Conservation (phyloP, 2,329 filamentous ascomycete genomes). For the Delphinella strobiligena region DNA sequence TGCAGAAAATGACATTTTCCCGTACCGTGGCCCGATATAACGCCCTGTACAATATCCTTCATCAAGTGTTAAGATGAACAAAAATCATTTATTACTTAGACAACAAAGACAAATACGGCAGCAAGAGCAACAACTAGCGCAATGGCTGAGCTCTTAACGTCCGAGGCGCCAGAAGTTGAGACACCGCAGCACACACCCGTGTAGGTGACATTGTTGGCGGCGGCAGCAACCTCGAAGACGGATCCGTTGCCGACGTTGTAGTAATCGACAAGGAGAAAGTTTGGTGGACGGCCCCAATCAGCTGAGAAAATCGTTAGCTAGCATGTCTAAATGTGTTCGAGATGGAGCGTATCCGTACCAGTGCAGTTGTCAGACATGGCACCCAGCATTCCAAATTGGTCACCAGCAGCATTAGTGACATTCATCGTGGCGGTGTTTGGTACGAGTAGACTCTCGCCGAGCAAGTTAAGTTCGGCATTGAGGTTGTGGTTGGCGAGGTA, state of each 20-base stretch:
- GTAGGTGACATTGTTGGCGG: conserved; percentile 63
- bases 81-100: conserved; percentile 3
- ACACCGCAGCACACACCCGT: conserved; percentile 45
- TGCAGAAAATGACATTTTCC: too few species aligned
- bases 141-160: conserved; percentile 1
- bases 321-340: neutral
- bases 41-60: too few species aligned
- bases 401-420: conserved; percentile 53
- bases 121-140: conserved; percentile 1
- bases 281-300: conserved; percentile 57
- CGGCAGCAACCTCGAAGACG: conserved; percentile 63
- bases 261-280: conserved; percentile 73
- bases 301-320: conserved; percentile 17
- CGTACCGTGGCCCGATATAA: too few species aligned
- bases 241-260: conserved; percentile 62
- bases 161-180: conserved; percentile 2
- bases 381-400: conserved; percentile 55
- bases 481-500: conserved; percentile 89
- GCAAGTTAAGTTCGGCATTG: conserved; percentile 62
- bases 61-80: too few species aligned
- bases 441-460: conserved; percentile 52
- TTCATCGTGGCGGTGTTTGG: conserved; percentile 61
- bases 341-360: conserved; percentile 15
- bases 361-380: conserved; percentile 51
- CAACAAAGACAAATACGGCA: neutral